Base-by-base conservation (phyloP, 352 stramenopile genomes). In the Pythium dissimile region DNA sequence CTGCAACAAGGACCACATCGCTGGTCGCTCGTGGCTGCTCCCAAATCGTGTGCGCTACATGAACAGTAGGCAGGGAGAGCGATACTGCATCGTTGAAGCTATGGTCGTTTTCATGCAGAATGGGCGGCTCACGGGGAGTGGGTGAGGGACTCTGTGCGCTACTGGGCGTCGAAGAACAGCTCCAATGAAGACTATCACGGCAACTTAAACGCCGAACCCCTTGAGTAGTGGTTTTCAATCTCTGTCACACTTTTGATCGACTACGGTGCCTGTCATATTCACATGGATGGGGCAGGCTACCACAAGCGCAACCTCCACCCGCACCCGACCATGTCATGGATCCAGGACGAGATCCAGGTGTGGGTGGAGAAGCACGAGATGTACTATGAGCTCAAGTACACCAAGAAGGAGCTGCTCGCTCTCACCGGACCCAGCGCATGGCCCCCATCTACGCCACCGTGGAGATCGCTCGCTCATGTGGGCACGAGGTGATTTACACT, bases 21-120 rank as follows among this genome's bases (percentile, higher is more conserved):
- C 32, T 7, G 28, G 12, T 9, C 47, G 47, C 28, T 44, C 54
- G 16, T 54, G 43, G 43, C 28, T 54, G 11, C 18, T 47, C 16
- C 8, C 24, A 5, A 21, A 43, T 31, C 38, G 28, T n/a, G 12
- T 27, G 12, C 30, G 54, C 10, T 48, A 54, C 15, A 38, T 28
- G 30, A 11, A 16, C 16, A 48, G 42, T 47, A 32, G 54, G 5
- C 47, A 53, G 20, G 54, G 54, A 3, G 31, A 27, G 3, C 24
- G 44, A 18, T 34, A 39, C 28, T 62, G 54, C 43, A 62, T 62
- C 44, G 32, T 62, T 48, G 54, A 31, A 15, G 54, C 54, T 24
- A 45, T 44, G 21, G 34, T 62, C 8, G 28, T 62, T 2, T 31
- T 37, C 41, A 30, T 37, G 13, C 31, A 24, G 23, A 45, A 55